phyloP scores from a whole-genome alignment of 805 yeast species.

The Cyberlindnera misumaiensis region DNA sequence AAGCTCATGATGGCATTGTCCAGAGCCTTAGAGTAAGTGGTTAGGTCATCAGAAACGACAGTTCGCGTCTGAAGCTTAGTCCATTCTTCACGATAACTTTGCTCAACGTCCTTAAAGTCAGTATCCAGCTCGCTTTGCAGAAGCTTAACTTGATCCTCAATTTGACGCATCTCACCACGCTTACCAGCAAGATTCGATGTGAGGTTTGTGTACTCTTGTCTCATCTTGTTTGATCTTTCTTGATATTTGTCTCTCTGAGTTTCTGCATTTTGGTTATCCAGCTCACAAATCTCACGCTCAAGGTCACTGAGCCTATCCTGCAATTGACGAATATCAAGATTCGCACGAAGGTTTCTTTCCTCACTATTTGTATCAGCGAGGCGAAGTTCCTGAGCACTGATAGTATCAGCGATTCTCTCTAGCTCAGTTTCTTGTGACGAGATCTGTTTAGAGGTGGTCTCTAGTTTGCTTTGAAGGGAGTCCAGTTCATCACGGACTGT shows the following conservation, averaged over 20 bases:
- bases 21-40: conserved; percentile 73
- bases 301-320: conserved; percentile 31
- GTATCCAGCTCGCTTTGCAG: conserved; percentile 53
- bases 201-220: conserved; percentile 42
- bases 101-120: conserved; percentile 66
- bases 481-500: not conserved
- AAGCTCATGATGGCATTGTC: conserved; percentile 92
- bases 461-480: not conserved
- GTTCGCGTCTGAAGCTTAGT: conserved; percentile 69
- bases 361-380: conserved; percentile 52
- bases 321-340: conserved; percentile 49
- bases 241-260: conserved; percentile 55
- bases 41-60: conserved; percentile 74
- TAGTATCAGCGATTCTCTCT: conserved; percentile 24
- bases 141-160: conserved; percentile 59
- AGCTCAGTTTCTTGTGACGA: conserved; percentile 4
- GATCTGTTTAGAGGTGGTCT: not conserved
- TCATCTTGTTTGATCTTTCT: conserved; percentile 43
- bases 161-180: conserved; percentile 79
- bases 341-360: conserved; percentile 58
- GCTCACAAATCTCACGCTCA: conserved; percentile 32
- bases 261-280: conserved; percentile 55
- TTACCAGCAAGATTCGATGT: conserved; percentile 68
- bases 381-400: conserved; percentile 32
- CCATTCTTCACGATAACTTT: conserved; percentile 60